These are phyloP conservation scores for Mucor irregularis DNA, from an alignment of 371 early-diverging fungal genomes.

Conservation along the genomic window DNA sequence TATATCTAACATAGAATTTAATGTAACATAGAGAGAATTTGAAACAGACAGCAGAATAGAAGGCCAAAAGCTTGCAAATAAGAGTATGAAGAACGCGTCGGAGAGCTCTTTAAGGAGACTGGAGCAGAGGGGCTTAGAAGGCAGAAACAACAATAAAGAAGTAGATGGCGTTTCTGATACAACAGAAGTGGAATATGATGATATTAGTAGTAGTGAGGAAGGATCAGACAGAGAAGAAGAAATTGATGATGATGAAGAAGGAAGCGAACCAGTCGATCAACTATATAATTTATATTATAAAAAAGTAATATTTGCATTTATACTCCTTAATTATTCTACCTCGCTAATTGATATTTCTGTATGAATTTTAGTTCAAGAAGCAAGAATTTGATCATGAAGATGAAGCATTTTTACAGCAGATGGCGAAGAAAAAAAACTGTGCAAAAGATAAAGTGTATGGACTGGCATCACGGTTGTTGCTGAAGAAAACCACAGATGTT, in stretches of 20 bases:
- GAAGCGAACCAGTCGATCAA: conserved; percentile 6
- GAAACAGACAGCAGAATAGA: conserved; percentile 5
- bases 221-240: conserved; percentile 2
- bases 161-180: too few relatives aligned
- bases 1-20: conserved; percentile 15
- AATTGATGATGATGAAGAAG: conserved; percentile 5
- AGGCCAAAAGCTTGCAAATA: conserved; percentile 7
- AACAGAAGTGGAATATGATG: neutral
- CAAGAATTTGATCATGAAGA: conserved; percentile 19
- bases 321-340: conserved; percentile 10
- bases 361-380: conserved; percentile 19
- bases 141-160: neutral
- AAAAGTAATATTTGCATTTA: conserved; percentile 13
- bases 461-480: conserved; percentile 9
- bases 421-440: conserved; percentile 13
- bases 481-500: conserved; percentile 9
- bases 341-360: conserved; percentile 14
- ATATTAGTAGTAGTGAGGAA: conserved; percentile 9
- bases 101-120: conserved; percentile 5
- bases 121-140: conserved; percentile 1
- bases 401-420: conserved; percentile 13
- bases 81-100: conserved; percentile 10
- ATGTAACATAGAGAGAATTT: conserved; percentile 16
- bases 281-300: conserved; percentile 11
- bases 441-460: conserved; percentile 10